Evolutionary conservation across 257 asterid species (phyloP).

Genomic region (Rauvolfia tetraphylla): DNA sequence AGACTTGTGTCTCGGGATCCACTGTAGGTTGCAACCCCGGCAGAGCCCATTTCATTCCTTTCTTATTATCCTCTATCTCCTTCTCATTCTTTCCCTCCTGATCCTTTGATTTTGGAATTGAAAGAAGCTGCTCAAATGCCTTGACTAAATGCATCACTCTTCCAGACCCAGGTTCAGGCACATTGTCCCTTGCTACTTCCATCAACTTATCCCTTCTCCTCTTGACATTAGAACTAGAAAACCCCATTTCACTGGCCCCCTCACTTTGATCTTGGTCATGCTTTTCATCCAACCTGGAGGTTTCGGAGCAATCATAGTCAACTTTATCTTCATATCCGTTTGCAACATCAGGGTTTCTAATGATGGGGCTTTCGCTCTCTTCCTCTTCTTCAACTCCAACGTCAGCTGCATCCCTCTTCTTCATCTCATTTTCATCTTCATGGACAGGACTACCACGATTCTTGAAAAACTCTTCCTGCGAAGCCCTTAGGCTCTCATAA

Average conservation of each 20-base stretch:
- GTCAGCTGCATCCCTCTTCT: constrained; percentile 10
- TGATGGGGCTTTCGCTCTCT: neutral
- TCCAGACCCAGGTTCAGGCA: constrained; percentile 64
- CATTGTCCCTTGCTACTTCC: constrained; percentile 50
- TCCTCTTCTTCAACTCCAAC: constrained; percentile 15
- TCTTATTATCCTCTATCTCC: constrained; percentile 33
- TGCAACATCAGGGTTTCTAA: constrained; percentile 1
- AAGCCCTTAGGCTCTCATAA: constrained; percentile 68
- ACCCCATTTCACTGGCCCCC: constrained; percentile 29
- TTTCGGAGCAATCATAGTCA: constrained; percentile 22
- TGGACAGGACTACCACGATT: constrained; percentile 15
- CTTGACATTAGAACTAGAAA: constrained; percentile 26
- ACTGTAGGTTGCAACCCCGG: constrained; percentile 48
- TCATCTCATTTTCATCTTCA: constrained; percentile 19
- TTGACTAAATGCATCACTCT: constrained; percentile 74
- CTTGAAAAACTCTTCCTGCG: constrained; percentile 75
- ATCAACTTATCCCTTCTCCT: constrained; percentile 59
- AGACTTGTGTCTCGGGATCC: constrained; percentile 38
- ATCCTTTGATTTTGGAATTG: constrained; percentile 36
- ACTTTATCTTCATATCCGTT: constrained; percentile 12
- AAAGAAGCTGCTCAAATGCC: constrained; percentile 67
- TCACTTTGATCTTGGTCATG: no score
- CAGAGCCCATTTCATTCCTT: constrained; percentile 46
- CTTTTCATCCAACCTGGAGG: constrained; percentile 14
- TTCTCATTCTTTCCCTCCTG: constrained; percentile 43